phyloP scores from a whole-genome alignment of 371 early-diverging fungal genomes.

The Mucor indicus region DNA sequence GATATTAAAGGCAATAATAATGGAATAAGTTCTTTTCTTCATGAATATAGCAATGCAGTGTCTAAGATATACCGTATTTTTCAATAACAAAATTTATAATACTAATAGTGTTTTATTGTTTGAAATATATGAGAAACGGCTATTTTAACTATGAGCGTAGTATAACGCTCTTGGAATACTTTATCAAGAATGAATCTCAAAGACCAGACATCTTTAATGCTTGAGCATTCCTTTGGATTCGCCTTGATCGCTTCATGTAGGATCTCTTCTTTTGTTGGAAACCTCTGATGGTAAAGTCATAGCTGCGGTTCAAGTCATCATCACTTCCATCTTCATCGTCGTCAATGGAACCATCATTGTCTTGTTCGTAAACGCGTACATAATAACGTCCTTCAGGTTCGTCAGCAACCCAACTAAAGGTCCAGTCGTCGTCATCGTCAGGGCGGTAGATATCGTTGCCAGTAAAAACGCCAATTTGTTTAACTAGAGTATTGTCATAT shows the following conservation, averaged over 20 bases:
- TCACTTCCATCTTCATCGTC: slow-evolving; percentile 18
- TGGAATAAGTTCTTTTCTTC: no score
- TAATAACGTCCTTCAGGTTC: slow-evolving; percentile 7
- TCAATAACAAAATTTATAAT: no score
- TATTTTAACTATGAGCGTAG: no score
- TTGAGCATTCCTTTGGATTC: no score
- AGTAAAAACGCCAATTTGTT: slow-evolving; percentile 2
- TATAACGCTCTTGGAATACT: no score
- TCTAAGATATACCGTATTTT: no score
- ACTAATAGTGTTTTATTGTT: no score
- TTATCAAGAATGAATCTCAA: no score
- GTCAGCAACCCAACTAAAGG: slow-evolving; percentile 13
- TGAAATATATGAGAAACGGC: no score
- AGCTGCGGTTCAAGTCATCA: slow-evolving; percentile 8
- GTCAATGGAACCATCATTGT: slow-evolving; percentile 9
- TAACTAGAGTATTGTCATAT: background rate
- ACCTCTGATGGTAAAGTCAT: slow-evolving; percentile 1
- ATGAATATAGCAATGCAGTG: no score
- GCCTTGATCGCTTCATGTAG: background rate
- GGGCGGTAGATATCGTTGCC: background rate
- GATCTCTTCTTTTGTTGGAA: background rate
- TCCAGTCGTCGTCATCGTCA: slow-evolving; percentile 2
- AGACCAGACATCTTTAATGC: no score
- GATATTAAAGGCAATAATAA: no score
- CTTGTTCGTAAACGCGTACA: slow-evolving; percentile 10